Evolutionary conservation across 2,329 filamentous ascomycete genomes (phyloP), one percentile per base, ranked within the genome.

Genomic region (Bipolaris oryzae): DNA sequence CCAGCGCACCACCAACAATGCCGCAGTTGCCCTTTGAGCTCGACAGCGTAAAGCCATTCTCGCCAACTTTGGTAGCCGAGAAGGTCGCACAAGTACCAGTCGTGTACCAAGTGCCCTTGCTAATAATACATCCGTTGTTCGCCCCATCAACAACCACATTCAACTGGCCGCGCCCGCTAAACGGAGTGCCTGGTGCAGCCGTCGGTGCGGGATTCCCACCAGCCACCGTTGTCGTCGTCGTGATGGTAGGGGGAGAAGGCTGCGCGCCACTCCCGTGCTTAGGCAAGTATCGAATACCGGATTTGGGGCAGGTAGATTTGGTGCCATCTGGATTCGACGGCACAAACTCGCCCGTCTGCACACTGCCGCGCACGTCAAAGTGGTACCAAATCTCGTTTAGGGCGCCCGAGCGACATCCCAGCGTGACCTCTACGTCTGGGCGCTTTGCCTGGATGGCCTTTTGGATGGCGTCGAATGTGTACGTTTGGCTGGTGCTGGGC

Each of bases 11-110:
- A 3, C 77, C 74, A 4, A 81, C 76, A 43, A 89, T 78, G 1
- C 81, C 82, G 62, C 88, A 90, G 31, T 72, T 73, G 21, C 74
- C 74, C 61, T 74, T 75, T 7, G 68, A 72, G 15, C 62, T 68
- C 3, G 58, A 57, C 16, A 81, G 43, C 10, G 67, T 73, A 52
- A 76, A 76, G 11, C 70, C 69, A 16, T 52, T 55, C 15, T 62
- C 68, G 9, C 42, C 42, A 5, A n/a, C 56, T 1, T 79, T 57
- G 3, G 81, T 75, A 4, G 86, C 85, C 0, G 81, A 85, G 71
- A 85, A 89, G 0, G 84, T 88, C 0, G 88, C 89, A 68, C 88
- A 90, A 0, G 87, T 88, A 2, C 88, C 87, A 1, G 80, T 82
- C 0, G 82, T 81, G 68, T 88, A 91, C 89, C 88, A 91, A 0